A percentile compares a stretch with the other conserved stretches of the same genome.
These are phyloP conservation scores for Zelopaecilomyces penicillatus DNA, from an alignment of 2,329 filamentous ascomycete genomes.

Conservation along the genomic window DNA sequence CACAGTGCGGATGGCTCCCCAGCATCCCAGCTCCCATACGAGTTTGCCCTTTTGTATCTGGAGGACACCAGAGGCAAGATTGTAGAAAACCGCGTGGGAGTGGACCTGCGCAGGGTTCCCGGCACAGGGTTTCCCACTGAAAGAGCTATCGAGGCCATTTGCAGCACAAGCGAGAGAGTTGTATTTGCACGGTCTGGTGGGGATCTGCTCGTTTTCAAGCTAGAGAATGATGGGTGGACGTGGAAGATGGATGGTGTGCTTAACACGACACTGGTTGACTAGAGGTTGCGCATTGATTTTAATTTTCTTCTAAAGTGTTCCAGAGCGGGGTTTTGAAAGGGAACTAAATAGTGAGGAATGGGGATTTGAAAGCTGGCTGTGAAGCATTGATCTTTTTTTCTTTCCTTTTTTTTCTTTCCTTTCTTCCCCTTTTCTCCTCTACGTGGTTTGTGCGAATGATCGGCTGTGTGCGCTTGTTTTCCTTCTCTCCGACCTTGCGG, in stretches of 20 bases:
- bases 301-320: too few species aligned
- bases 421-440: too few species aligned
- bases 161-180: slow-evolving; percentile 10
- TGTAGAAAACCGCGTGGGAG: slow-evolving; percentile 10
- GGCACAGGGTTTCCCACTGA: slow-evolving; percentile 7
- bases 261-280: slow-evolving; percentile 2
- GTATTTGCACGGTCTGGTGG: slow-evolving; percentile 12
- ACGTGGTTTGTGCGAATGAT: too few species aligned
- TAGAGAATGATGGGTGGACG: slow-evolving; percentile 4
- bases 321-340: too few species aligned
- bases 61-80: slow-evolving; percentile 6
- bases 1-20: not conserved
- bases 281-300: not conserved
- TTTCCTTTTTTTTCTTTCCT: too few species aligned
- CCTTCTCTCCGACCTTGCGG: too few species aligned
- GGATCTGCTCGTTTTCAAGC: slow-evolving; percentile 11
- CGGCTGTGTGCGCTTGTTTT: too few species aligned
- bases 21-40: slow-evolving; percentile 7
- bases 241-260: slow-evolving; percentile 9
- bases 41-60: slow-evolving; percentile 11
- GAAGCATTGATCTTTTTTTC: too few species aligned
- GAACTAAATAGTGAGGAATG: too few species aligned
- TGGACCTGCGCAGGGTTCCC: slow-evolving; percentile 1
- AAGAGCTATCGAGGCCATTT: slow-evolving; percentile 7
- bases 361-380: too few species aligned